Percentiles rank a stretch among this genome's conserved stretches.
Evolutionary conservation across 2,329 filamentous ascomycete genomes (phyloP).

Genomic region (Botrytis deweyae): DNA sequence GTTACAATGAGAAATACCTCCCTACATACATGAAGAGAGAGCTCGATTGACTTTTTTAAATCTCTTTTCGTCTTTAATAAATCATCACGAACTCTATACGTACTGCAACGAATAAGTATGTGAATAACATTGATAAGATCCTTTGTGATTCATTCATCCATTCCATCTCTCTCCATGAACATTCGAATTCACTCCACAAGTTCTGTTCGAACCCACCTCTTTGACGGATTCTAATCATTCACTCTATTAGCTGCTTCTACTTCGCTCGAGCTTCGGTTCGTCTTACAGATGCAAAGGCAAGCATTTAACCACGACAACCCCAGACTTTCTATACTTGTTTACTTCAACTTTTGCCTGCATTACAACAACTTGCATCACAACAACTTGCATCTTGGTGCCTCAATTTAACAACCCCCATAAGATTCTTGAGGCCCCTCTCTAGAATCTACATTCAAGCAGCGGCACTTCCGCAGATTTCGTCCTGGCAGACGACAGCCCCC

Average conservation of each 20-base stretch:
- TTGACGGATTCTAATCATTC: background rate
- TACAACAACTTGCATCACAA: constrained; percentile 10
- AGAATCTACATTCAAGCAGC: constrained; percentile 32
- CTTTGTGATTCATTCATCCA: background rate
- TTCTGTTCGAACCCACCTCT: background rate
- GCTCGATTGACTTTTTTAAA: background rate
- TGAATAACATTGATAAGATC: background rate
- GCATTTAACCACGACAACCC: background rate
- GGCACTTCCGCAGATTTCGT: constrained; percentile 58
- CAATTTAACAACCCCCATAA: background rate
- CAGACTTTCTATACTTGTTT: background rate
- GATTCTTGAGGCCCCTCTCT: constrained; percentile 21
- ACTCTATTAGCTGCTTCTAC: background rate
- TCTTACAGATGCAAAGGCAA: background rate
- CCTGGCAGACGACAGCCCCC: constrained; percentile 70
- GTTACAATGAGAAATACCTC: background rate
- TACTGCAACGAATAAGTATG: background rate
- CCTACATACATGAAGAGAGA: background rate
- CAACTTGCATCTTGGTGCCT: background rate
- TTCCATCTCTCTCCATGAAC: background rate
- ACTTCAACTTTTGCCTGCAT: constrained; percentile 1
- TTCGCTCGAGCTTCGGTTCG: background rate
- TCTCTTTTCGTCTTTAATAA: background rate
- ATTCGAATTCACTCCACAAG: background rate
- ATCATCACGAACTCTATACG: no score